Conservation (phyloP, 2,329 filamentous ascomycete species). For the Exserohilum rostratum region DNA sequence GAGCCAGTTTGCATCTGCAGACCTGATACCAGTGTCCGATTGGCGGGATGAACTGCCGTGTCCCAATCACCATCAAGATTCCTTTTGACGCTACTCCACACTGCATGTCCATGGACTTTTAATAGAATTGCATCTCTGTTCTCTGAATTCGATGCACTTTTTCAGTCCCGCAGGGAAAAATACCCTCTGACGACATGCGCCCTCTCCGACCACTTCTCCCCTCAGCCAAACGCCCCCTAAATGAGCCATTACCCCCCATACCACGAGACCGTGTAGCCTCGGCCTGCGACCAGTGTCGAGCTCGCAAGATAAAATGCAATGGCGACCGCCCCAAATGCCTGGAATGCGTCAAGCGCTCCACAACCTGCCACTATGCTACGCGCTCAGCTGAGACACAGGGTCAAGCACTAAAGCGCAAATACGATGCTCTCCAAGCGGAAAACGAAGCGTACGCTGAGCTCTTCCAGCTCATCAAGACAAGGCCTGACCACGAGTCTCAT, state of each 20-base stretch:
- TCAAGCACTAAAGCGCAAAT: constrained; percentile 21
- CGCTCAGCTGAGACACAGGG: constrained; percentile 7
- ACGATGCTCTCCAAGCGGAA: constrained; percentile 13
- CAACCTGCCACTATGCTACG: constrained; percentile 10
- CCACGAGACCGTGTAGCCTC: constrained; percentile 13
- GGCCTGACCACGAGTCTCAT: constrained; percentile 15
- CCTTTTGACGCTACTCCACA: background rate
- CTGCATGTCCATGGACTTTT: background rate
- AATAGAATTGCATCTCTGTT: background rate
- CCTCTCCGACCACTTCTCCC: constrained; percentile 15
- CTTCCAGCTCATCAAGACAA: constrained; percentile 15
- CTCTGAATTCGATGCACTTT: background rate
- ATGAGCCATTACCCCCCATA: constrained; percentile 1
- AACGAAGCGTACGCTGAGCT: constrained; percentile 21
- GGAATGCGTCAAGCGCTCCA: constrained; percentile 11
- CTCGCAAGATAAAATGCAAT: constrained; percentile 15
- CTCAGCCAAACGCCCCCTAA: constrained; percentile 2
- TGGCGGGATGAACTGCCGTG: constrained; percentile 4
- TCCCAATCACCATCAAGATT: constrained; percentile 9
- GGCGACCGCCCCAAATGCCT: constrained; percentile 6
- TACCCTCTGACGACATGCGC: background rate
- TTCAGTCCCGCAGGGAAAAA: background rate
- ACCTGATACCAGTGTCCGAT: background rate
- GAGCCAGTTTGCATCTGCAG: background rate
- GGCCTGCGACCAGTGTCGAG: constrained; percentile 13